Evolutionary conservation across 495 filamentous ascomycete genomes (phyloP).

Genomic region (Neurospora sp.): DNA sequence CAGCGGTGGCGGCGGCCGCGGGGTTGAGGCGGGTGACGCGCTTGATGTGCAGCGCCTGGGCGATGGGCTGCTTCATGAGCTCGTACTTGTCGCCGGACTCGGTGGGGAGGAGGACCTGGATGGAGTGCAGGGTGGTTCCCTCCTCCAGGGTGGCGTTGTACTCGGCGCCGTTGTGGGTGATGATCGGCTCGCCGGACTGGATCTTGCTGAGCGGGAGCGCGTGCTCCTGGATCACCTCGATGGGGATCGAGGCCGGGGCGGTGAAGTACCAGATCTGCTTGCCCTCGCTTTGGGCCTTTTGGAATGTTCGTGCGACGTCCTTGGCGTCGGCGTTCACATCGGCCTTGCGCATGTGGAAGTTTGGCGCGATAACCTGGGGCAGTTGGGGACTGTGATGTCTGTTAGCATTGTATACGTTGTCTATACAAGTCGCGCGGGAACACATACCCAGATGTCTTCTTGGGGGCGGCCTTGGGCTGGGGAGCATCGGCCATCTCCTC

Average conservation of each 20-base stretch:
- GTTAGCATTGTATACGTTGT: conserved; percentile 8
- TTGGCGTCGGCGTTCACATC: conserved; percentile 23
- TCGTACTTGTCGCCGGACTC: conserved; percentile 31
- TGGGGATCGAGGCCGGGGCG: conserved; percentile 35
- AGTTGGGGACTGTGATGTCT: not conserved
- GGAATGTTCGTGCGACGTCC: conserved; percentile 29
- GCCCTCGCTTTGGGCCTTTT: conserved; percentile 33
- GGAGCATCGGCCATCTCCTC: conserved; percentile 9
- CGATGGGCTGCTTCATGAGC: conserved; percentile 28
- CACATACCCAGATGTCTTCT: conserved; percentile 15
- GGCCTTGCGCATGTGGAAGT: conserved; percentile 25
- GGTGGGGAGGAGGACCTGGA: conserved; percentile 35
- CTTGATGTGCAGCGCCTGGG: conserved; percentile 33
- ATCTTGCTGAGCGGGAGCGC: conserved; percentile 32
- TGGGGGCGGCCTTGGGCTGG: conserved; percentile 16
- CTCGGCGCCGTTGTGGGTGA: conserved; percentile 32
- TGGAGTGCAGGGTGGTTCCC: conserved; percentile 24
- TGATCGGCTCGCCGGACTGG: conserved; percentile 23
- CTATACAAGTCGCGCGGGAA: not conserved
- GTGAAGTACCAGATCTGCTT: conserved; percentile 45
- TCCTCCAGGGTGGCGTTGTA: conserved; percentile 29
- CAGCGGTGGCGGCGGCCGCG: conserved; percentile 12
- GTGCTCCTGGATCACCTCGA: conserved; percentile 37
- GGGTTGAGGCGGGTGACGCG: conserved; percentile 31
- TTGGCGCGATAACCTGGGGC: conserved; percentile 15